Evolutionary conservation across 768 basidiomycete genomes (phyloP).

Genomic region (Gautieria morchelliformis): DNA sequence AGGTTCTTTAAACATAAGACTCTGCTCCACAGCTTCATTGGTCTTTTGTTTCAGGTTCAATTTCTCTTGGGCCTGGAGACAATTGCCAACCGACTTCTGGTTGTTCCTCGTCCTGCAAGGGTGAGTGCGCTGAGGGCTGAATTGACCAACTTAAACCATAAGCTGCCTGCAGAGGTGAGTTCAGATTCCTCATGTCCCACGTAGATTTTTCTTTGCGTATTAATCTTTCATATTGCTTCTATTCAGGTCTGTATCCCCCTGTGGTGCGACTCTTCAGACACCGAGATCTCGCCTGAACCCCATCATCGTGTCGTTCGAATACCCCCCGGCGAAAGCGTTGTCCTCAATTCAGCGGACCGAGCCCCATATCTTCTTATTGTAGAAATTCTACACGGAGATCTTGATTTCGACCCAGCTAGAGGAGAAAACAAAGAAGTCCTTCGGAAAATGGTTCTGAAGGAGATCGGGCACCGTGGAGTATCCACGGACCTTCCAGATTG

Average conservation of each 20-base stretch:
- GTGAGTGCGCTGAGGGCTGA: slow-evolving; percentile 96
- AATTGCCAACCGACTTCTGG: slow-evolving; percentile 84
- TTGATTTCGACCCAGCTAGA: slow-evolving; percentile 85
- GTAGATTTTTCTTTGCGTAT: background rate
- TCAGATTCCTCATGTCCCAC: background rate
- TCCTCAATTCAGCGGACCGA: slow-evolving; percentile 93
- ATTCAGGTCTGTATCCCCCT: slow-evolving; percentile 75
- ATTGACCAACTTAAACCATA: slow-evolving; percentile 90
- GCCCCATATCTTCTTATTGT: slow-evolving; percentile 90
- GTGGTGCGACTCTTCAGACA: slow-evolving; percentile 75
- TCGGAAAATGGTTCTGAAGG: slow-evolving; percentile 62
- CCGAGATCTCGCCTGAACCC: slow-evolving; percentile 39
- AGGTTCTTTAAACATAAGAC: slow-evolving; percentile 18
- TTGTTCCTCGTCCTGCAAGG: slow-evolving; percentile 88
- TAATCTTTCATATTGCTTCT: no score
- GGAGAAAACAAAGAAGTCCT: slow-evolving; percentile 80
- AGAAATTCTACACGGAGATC: slow-evolving; percentile 81
- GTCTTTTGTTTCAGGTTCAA: slow-evolving; percentile 45
- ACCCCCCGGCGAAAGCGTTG: slow-evolving; percentile 95
- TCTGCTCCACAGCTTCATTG: slow-evolving; percentile 6
- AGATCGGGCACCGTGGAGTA: slow-evolving; percentile 18
- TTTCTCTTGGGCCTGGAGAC: slow-evolving; percentile 85
- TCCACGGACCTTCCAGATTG: background rate
- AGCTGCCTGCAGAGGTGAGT: slow-evolving; percentile 86
- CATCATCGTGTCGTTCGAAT: slow-evolving; percentile 96